Base-by-base conservation (phyloP, 805 yeast genomes). In the Pichia paraexigua region DNA sequence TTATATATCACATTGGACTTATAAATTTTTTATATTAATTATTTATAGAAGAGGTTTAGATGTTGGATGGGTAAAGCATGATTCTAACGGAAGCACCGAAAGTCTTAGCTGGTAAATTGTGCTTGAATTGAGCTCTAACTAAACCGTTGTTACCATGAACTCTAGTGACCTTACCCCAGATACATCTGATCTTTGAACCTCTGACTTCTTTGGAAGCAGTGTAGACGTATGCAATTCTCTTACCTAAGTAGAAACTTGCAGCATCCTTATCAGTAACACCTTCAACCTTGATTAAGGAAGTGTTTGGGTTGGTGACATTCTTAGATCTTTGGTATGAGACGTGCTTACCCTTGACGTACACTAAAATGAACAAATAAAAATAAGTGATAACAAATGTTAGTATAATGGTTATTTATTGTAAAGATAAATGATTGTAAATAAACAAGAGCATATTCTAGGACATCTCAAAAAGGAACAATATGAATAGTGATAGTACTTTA, bases 281-380 rank as follows among this genome's bases (percentile, higher is more conserved):
- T 82, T 94, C 99, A 71, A 92, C 85, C 82, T 94, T 87, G 75
- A 94, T 80, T 76, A 94, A 83, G 62, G 99, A 94, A 68, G 87
- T 87, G 81, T 88, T 86, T 76, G 99, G 97, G 95, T 94, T 88
- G 85, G 85, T 90, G 74, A 86, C 88, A 77, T 83, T 83, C 90
- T 94, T 94, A 69, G 97, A 90, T 82, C 99, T 95, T 84, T 94
- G 98, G 95, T 92, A 94, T 70, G 97, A 91, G 73, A 94, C 75
- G 87, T 94, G 99, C 85, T 92, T 94, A 80, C 98, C 99, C 85
- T 92, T 94, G 79, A 94, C 98, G 97, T 94, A 94, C 81, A 94
- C 95, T 87, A 73, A 59, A 55, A 43, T 49, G 52, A 51, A 28
- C 46, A 50, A 11, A 39, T 41, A 46, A 27, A 35, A 25, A 32